Base-by-base conservation (phyloP, 257 asterid genomes). In the Nicotiana paniculata region DNA sequence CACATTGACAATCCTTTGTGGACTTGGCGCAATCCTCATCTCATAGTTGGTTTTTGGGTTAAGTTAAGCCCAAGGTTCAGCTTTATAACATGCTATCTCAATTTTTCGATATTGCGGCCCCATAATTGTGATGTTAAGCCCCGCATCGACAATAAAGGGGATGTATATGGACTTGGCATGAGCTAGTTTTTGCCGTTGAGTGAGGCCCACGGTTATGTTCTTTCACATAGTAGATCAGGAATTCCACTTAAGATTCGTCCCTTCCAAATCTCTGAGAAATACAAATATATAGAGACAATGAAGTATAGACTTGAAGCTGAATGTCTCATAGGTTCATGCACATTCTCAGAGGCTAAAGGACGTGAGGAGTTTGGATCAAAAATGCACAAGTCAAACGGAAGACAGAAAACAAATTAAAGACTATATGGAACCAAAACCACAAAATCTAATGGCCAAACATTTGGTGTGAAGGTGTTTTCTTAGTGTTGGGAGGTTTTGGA, bases 391-490 rank as follows among this genome's bases (percentile, higher is more conserved):
- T 48, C 63, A 26, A 74, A 74, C 15, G 18, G n/a, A 74, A 15
- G 46, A 75, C 80, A 51, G 43, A 8, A 75, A 75, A 75, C 63
- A 75, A 43, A 43, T 43, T 43, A 43, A 15, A 67, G 26, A n/a
- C 0, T 75, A 15, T 15, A 75, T 26, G 63, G 63, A 75, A 75
- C 46, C 63, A 75, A 75, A 48, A 4, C 64, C 80, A 75, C 63
- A 51, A 51, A 51, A 51, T 51, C 64, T 15, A 28, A 75, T 9
- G 17, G 33, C 0, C 43, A 28, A 51, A 75, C 64, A 75, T 26
- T 33, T 51, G 26, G 63, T 75, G 80, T 51, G 80, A 26, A 75
- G 46, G 26, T 75, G 80, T 28, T 75, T 75, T 51, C 80, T 51
- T 28, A 53, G 43, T 75, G 64, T 75, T 26, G 10, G 64, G 17